A percentile compares a stretch with the other conserved stretches of the same genome.
These are phyloP conservation scores for Paecilomyces dactylethromorphus DNA, from an alignment of 2,329 filamentous ascomycete genomes.

Conservation along the genomic window DNA sequence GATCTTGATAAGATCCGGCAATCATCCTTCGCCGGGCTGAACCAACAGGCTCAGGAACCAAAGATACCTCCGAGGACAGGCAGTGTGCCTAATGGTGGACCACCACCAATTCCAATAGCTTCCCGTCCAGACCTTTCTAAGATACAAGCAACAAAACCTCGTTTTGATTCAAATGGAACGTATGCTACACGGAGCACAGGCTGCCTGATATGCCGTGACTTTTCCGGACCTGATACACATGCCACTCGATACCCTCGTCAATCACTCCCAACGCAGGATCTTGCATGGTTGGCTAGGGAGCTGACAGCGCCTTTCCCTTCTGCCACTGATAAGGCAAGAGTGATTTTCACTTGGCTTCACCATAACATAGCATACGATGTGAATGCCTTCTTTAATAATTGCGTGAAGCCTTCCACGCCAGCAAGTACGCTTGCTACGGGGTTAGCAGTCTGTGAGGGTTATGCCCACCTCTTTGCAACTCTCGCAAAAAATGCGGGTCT, in stretches of 20 bases:
- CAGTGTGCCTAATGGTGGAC: conserved; percentile 15
- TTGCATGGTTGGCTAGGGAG: conserved; percentile 68
- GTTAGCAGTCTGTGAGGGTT: conserved; percentile 85
- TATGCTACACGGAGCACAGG: conserved; percentile 15
- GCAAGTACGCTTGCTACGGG: conserved; percentile 69
- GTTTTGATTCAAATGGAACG: conserved; percentile 15
- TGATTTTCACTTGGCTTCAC: conserved; percentile 91
- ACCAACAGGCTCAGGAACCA: conserved; percentile 23
- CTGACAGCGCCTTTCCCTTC: conserved; percentile 76
- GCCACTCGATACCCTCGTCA: conserved; percentile 70
- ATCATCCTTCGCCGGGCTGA: conserved; percentile 44
- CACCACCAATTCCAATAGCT: conserved; percentile 47
- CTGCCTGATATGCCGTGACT: conserved; percentile 86
- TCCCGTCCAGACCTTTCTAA: conserved; percentile 54
- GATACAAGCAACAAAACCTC: conserved; percentile 48
- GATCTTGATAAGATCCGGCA: conserved; percentile 29
- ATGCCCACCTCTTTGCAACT: conserved; percentile 72
- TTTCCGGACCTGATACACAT: conserved; percentile 70
- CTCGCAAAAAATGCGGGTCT: conserved; percentile 75
- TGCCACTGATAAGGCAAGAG: conserved; percentile 81
- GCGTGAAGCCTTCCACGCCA: conserved; percentile 60
- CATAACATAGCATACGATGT: conserved; percentile 87
- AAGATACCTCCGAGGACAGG: conserved; percentile 13
- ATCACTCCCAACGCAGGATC: conserved; percentile 60
- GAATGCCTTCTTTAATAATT: conserved; percentile 67